A percentile compares a stretch with the other conserved stretches of the same genome.
phyloP scores from a whole-genome alignment of 1,139 yeast species.

The Geotrichum australiense region DNA sequence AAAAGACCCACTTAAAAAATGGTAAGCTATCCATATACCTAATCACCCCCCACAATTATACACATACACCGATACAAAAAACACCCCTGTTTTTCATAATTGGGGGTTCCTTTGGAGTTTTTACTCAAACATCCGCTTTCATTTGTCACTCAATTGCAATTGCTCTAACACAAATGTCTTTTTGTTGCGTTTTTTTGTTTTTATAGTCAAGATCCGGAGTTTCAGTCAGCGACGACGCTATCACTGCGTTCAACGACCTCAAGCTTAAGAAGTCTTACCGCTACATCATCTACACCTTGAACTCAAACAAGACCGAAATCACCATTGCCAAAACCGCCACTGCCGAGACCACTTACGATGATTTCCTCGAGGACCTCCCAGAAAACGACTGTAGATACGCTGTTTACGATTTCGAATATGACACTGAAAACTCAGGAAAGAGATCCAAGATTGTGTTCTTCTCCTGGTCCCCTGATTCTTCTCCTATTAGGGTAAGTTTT shows the following conservation, averaged over 20 bases:
- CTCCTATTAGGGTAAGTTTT: conserved; percentile 52
- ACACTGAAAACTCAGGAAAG: conserved; percentile 85
- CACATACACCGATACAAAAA: too few relatives aligned
- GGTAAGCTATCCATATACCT: too few relatives aligned
- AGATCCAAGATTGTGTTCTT: conserved; percentile 85
- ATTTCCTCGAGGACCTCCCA: conserved; percentile 79
- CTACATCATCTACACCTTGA: conserved; percentile 73
- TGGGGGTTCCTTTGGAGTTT: too few relatives aligned
- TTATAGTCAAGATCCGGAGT: conserved; percentile 37
- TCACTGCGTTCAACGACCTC: conserved; percentile 88
- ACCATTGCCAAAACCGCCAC: conserved; percentile 80
- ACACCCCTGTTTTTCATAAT: too few relatives aligned
- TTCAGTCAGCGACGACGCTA: conserved; percentile 91
- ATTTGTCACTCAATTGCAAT: background rate
- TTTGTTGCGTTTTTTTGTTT: background rate
- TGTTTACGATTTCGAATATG: conserved; percentile 93
- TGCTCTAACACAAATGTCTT: background rate
- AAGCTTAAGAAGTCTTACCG: conserved; percentile 85
- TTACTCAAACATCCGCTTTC: too few relatives aligned
- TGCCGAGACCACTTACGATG: conserved; percentile 68
- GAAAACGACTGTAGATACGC: conserved; percentile 97
- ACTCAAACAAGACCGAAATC: conserved; percentile 81
- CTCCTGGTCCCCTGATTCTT: conserved; percentile 98
- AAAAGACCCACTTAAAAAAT: too few relatives aligned
- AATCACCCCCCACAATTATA: too few relatives aligned